Evolutionary conservation across 202 grass and related monocot species (phyloP), one percentile per base, ranked within the genome.

Genomic region (Saccharum hybrid): DNA sequence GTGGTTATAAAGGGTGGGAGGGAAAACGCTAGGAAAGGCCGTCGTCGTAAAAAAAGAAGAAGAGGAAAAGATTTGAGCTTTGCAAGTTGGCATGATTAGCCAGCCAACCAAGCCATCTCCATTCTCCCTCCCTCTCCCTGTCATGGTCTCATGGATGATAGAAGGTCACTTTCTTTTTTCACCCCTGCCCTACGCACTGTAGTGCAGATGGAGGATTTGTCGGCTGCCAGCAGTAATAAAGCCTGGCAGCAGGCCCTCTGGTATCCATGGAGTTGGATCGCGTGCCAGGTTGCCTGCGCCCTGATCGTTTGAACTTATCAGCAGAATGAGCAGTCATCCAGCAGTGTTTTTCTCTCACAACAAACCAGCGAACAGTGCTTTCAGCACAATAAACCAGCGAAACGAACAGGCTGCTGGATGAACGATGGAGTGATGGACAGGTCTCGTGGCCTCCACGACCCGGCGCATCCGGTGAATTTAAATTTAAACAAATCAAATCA

Each of bases 1-100:
- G 79, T 80, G 72, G 87, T 86, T 89, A 90, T 92, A 92, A 92
- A 89, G 81, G 82, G 90, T 83, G 84, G 71, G 90, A 85, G 86
- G 71, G 60, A 83, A 86, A 90, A 66, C 80, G 37, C 66, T 8
- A 76, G 41, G 40, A 71, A 77, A 16, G 5, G 22, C 16, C 66
- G 66, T 6, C 36, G 22, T 68, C 59, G 68, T 56, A 42, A 73
- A 52, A 33, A 66, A 56, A 34, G 23, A 15, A 39, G 21, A n/a
- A 37, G 36, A 37, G 42, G 10, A 71, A 67, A 67, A 65, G 14
- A 38, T 28, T 6, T 34, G 69, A 54, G 38, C 7, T 77, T 78
- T 79, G 83, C 74, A 71, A 79, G 83, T 70, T 79, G 83, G 38
- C 66, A 79, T 79, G 83, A 71, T 78, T 85, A 71, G 74, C 71